Evolutionary conservation across 441 rosid genomes (phyloP).

Genomic region (Pelargonium myrrhifolium): DNA sequence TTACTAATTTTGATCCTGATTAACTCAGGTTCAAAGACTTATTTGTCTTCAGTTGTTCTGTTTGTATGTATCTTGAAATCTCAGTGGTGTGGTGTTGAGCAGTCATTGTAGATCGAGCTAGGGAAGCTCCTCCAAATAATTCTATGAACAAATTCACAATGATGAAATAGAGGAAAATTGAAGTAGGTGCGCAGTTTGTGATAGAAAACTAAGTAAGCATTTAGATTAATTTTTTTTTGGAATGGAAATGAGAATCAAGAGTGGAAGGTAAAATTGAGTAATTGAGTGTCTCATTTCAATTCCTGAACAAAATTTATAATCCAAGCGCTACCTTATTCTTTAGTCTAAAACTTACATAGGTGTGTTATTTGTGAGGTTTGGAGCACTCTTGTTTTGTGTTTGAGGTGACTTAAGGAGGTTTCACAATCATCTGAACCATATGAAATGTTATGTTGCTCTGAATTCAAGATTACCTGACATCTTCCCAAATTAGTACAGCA

Average conservation of each 20-base stretch:
- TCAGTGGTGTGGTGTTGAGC: neutral
- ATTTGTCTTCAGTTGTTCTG: neutral
- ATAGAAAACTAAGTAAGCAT: no score
- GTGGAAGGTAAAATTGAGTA: no score
- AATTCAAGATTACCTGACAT: neutral
- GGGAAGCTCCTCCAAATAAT: neutral
- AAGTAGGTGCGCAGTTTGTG: no score
- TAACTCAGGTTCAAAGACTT: neutral
- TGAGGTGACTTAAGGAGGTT: no score
- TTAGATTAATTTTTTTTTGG: no score
- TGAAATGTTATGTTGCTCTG: neutral
- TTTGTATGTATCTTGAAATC: neutral
- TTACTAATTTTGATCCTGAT: neutral
- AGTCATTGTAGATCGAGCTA: neutral
- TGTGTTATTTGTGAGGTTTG: neutral
- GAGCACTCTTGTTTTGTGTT: neutral
- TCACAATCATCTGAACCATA: neutral
- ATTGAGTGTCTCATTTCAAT: no score
- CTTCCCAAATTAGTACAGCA: neutral
- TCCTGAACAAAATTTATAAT: no score
- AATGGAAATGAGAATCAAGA: no score
- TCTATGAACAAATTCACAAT: no score
- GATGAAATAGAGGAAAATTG: no score
- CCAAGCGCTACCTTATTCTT: no score
- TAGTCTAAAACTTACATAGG: neutral